These are phyloP conservation scores for Eleusine indica DNA, from an alignment of 176 grass and related monocot genomes.

Conservation along the genomic window DNA sequence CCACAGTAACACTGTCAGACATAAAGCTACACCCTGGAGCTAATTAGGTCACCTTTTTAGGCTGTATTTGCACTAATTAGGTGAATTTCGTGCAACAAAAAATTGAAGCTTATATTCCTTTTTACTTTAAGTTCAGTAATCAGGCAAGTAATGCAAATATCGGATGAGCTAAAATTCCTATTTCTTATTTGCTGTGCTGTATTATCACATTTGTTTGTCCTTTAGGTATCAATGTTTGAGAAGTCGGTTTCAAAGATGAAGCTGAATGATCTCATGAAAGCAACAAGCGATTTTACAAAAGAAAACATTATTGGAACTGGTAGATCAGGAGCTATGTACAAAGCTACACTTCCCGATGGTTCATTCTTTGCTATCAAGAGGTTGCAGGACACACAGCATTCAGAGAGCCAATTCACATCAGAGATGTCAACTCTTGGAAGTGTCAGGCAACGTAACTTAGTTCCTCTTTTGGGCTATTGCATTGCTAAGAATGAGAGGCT, in stretches of 20 bases:
- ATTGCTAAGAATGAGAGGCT: conserved; percentile 87
- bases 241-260: conserved; percentile 96
- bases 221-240: conserved; percentile 91
- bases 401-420: conserved; percentile 72
- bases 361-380: conserved; percentile 90
- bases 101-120: too few relatives aligned
- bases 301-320: conserved; percentile 79
- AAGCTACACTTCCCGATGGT: conserved; percentile 81
- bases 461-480: conserved; percentile 92
- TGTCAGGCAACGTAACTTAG: conserved; percentile 69
- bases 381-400: conserved; percentile 81
- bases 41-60: not conserved
- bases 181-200: not conserved
- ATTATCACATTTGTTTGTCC: conserved; percentile 1
- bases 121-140: not conserved
- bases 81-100: not conserved
- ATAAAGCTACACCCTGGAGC: not conserved
- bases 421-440: conserved; percentile 88
- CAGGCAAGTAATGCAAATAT: not conserved
- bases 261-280: conserved; percentile 79
- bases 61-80: not conserved
- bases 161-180: not conserved
- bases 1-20: not conserved
- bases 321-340: conserved; percentile 81
- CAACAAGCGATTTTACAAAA: conserved; percentile 88